A percentile compares a stretch with the other conserved stretches of the same genome.
Conservation (phyloP, 257 asterid species). For the Ballota nigra region DNA sequence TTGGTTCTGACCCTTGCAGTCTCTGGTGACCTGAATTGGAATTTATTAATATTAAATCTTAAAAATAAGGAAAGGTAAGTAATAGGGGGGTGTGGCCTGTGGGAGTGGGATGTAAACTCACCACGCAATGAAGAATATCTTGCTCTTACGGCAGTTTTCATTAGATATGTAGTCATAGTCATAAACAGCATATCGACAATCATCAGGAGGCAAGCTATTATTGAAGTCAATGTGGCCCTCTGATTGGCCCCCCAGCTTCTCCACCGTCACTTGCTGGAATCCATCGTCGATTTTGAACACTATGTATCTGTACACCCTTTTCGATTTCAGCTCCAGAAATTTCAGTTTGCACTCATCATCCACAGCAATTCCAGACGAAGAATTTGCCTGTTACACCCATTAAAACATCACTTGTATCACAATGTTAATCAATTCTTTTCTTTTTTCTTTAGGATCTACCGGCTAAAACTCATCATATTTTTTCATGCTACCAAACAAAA, state of each 20-base stretch:
- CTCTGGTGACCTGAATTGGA: constrained; percentile 55
- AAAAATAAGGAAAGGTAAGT: no score
- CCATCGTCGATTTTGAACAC: constrained; percentile 39
- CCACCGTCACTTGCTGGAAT: constrained; percentile 37
- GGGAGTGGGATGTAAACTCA: not conserved
- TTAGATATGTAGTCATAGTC: constrained; percentile 48
- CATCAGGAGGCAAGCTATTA: constrained; percentile 37
- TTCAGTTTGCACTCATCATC: constrained; percentile 45
- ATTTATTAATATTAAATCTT: no score
- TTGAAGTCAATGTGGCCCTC: constrained; percentile 35
- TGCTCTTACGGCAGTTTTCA: constrained; percentile 53
- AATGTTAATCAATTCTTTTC: no score
- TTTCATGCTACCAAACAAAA: no score
- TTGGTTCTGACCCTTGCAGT: constrained; percentile 39
- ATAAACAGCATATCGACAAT: constrained; percentile 46
- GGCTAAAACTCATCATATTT: not conserved
- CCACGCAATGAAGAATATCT: constrained; percentile 53
- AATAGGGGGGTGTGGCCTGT: no score
- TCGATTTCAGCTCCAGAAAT: constrained; percentile 50
- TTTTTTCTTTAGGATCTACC: not conserved
- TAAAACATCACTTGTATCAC: not conserved
- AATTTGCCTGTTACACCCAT: constrained; percentile 34
- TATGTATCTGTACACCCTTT: constrained; percentile 36
- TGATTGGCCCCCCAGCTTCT: constrained; percentile 32
- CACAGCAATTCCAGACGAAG: constrained; percentile 46